These are phyloP conservation scores for Cephalotrichum gorgonifer DNA, from an alignment of 2,329 filamentous ascomycete species.

Conservation along the genomic window DNA sequence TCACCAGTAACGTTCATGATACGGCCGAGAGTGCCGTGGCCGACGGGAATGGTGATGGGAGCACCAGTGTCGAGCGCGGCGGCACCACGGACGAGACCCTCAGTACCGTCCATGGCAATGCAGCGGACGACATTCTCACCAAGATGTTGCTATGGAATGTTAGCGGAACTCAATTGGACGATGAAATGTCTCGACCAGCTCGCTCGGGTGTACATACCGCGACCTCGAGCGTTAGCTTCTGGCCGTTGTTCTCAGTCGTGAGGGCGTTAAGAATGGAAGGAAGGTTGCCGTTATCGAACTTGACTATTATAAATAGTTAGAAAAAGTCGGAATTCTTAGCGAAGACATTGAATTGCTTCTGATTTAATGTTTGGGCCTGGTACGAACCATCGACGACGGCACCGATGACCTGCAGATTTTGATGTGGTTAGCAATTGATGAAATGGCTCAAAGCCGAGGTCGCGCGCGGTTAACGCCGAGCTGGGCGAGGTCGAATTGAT, in stretches of 20 bases:
- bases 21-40: conserved; percentile 85
- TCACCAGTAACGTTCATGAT: conserved; percentile 99
- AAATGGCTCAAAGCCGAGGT: not conserved
- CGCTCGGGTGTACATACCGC: conserved; percentile 50
- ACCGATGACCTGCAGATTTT: conserved; percentile 83
- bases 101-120: conserved; percentile 99
- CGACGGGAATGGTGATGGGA: conserved; percentile 95
- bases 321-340: not conserved
- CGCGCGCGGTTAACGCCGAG: not conserved
- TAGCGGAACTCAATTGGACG: conserved; percentile 15
- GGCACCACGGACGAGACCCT: conserved; percentile 94
- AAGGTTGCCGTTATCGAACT: conserved; percentile 90
- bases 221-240: conserved; percentile 95
- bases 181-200: not conserved
- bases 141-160: conserved; percentile 78
- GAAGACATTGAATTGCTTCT: not conserved
- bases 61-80: conserved; percentile 79
- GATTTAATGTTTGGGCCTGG: conserved; percentile 4
- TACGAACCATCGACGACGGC: conserved; percentile 94
- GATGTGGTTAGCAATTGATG: conserved; percentile 32
- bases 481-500: not conserved
- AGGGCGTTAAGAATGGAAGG: conserved; percentile 97
- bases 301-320: conserved; percentile 50
- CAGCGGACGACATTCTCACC: conserved; percentile 98
- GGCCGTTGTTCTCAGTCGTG: conserved; percentile 78